Base-by-base conservation (phyloP, 2,329 filamentous ascomycete genomes). In the Diplocarpon rosae region DNA sequence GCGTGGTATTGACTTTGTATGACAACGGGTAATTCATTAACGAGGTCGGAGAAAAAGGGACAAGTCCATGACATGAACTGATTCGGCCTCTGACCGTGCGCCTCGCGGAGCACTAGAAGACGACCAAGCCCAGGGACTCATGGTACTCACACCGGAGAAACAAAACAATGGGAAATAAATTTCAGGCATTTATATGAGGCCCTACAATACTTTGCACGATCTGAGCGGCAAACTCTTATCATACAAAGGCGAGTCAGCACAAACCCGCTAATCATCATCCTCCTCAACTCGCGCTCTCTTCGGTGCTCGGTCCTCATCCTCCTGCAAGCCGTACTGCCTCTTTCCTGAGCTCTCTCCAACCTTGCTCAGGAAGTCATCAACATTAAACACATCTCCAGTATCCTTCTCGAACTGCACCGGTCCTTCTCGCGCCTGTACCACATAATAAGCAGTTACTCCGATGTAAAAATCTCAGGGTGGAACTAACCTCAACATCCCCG, bases 381-480 rank as follows among this genome's bases (percentile, higher is more conserved):
- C 92, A 39, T 93, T 89, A 64, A 96, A 96, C 1, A 88, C 88
- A 65, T 96, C 90, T 27, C 66, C 67, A 1, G 67, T 75, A 42
- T 95, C 90, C 65, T 90, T 94, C 65, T 96, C 90, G 58, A 98
- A 98, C 63, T 95, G 85, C 24, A 98, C 92, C 0, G 92, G 92
- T 5, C 92, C 92, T 57, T 93, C 85, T 45, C 89, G 78, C 49
- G 77, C 78, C 78, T 84, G 55, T 42, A 37, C 40, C 39, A 52
- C 56, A 49, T 13, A 39, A 51, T 56, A 52, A 54, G 49, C 29
- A 45, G 42, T 20, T 2, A 34, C 29, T 30, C 28, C 28, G 17
- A 39, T 20, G 37, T 14, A 9, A 2, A 35, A 32, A 35, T 5
- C 36, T 32, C 17, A n/a, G 14, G 34, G 9, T 24, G 50, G 28